These are phyloP conservation scores for Eutrema yunnanense DNA, from an alignment of 345 rosid species.

Conservation along the genomic window DNA sequence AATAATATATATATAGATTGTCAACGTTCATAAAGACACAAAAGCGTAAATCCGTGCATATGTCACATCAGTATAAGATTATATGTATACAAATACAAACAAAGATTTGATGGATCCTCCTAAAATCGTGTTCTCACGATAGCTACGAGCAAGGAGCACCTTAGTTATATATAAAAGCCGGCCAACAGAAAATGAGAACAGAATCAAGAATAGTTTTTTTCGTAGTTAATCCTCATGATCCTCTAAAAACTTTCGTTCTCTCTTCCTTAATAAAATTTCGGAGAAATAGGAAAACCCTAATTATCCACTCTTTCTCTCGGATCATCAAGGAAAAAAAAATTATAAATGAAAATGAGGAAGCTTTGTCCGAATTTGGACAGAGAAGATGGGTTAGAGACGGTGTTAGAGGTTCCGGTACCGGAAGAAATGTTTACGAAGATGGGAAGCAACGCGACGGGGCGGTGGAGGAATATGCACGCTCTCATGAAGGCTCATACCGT, in stretches of 20 bases:
- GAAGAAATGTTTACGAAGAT: constrained; percentile 52
- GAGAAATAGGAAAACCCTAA: constrained; percentile 27
- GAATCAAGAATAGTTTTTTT: neutral
- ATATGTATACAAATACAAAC: neutral
- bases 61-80: constrained; percentile 12
- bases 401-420: constrained; percentile 53
- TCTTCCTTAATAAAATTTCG: constrained; percentile 1
- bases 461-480: constrained; percentile 77
- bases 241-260: constrained; percentile 4
- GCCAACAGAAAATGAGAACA: constrained; percentile 15
- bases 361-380: constrained; percentile 48
- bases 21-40: neutral
- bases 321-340: neutral
- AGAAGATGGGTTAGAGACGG: constrained; percentile 51
- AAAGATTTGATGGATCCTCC: constrained; percentile 24
- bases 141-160: constrained; percentile 54
- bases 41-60: constrained; percentile 1
- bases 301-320: neutral
- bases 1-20: neutral
- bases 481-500: constrained; percentile 61
- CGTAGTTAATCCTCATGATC: neutral
- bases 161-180: constrained; percentile 24
- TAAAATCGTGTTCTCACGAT: constrained; percentile 63
- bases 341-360: constrained; percentile 38
- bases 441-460: constrained; percentile 32